Evolutionary conservation across 352 stramenopile species (phyloP).

Genomic region (Phytophthora vignae): DNA sequence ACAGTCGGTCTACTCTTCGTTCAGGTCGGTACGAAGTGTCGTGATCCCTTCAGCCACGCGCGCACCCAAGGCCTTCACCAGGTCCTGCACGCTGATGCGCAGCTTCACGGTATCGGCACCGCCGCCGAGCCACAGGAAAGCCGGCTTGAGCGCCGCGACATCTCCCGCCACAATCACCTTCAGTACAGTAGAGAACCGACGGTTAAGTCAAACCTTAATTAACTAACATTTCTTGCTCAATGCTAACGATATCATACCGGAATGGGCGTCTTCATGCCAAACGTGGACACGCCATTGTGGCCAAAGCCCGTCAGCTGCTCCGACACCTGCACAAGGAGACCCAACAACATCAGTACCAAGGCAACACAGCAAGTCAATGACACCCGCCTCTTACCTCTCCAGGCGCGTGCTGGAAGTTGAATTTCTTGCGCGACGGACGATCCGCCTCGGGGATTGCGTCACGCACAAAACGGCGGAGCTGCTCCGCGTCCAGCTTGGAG

Average conservation of each 20-base stretch:
- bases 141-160: constrained; percentile 50
- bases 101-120: constrained; percentile 84
- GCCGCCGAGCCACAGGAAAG: constrained; percentile 85
- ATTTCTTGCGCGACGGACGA: constrained; percentile 77
- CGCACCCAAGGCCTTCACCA: constrained; percentile 60
- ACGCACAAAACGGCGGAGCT: constrained; percentile 85
- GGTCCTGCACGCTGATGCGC: constrained; percentile 70
- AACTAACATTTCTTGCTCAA: too few relatives aligned
- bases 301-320: constrained; percentile 84
- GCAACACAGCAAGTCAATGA: background rate
- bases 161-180: constrained; percentile 79
- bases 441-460: constrained; percentile 58
- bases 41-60: constrained; percentile 70
- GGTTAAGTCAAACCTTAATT: too few relatives aligned
- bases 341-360: background rate
- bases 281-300: constrained; percentile 87
- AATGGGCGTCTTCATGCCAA: constrained; percentile 77
- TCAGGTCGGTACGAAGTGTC: constrained; percentile 51
- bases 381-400: constrained; percentile 44
- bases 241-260: constrained; percentile 42
- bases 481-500: constrained; percentile 80
- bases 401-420: constrained; percentile 90
- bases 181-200: background rate
- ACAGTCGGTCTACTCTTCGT: constrained; percentile 9
- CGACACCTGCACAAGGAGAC: constrained; percentile 46